A percentile compares a stretch with the other conserved stretches of the same genome.
Conservation (phyloP, 176 grass and related monocot genomes). For the Leersia perrieri region DNA sequence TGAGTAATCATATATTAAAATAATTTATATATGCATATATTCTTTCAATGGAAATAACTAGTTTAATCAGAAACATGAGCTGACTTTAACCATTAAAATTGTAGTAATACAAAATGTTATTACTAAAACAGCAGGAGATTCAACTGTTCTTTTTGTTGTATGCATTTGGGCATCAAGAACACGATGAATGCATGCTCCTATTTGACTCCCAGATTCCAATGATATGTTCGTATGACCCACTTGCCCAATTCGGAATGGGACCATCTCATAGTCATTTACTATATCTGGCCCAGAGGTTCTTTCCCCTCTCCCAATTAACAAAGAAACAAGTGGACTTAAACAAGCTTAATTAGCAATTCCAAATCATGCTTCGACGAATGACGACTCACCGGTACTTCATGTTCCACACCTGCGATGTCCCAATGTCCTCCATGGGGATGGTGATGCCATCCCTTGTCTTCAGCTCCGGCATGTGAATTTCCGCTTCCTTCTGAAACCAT, state of each 20-base stretch:
- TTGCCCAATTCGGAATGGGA: constrained; percentile 51
- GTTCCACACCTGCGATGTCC: constrained; percentile 78
- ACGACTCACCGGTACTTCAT: constrained; percentile 79
- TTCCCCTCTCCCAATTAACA: constrained; percentile 7
- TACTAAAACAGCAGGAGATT: not conserved
- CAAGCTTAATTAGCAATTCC: not conserved
- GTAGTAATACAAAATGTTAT: not conserved
- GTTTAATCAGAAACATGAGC: not conserved
- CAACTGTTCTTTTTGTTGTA: not conserved
- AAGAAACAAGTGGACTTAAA: constrained; percentile 15
- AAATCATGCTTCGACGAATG: not conserved
- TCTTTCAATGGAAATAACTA: not conserved
- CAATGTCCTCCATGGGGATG: constrained; percentile 91
- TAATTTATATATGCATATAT: not conserved
- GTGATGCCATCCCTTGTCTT: constrained; percentile 78
- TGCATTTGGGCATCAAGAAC: not conserved
- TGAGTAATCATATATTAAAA: not conserved
- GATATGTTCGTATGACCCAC: constrained; percentile 46
- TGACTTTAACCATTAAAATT: not conserved
- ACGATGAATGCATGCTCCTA: constrained; percentile 33
- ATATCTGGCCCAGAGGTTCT: constrained; percentile 13
- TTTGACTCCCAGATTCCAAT: constrained; percentile 28
- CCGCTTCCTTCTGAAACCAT: constrained; percentile 91
- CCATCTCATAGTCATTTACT: constrained; percentile 27
- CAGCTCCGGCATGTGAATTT: constrained; percentile 82